Percentiles rank a stretch among this genome's conserved stretches.
Evolutionary conservation across 805 yeast genomes (phyloP).

Genomic region (Schwanniomyces polymorphus): DNA sequence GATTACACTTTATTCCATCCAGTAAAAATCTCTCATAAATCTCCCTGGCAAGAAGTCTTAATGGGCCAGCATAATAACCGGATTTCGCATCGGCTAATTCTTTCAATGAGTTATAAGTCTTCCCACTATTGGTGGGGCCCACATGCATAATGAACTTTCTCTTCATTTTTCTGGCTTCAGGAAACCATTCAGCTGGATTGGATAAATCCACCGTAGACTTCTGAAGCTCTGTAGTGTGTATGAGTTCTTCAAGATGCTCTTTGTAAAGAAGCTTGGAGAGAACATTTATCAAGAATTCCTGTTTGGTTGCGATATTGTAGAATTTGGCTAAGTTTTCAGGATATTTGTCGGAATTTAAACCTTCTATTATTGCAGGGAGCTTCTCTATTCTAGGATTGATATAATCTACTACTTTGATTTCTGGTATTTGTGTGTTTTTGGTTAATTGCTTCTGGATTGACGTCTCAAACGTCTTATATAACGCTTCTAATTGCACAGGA

Average conservation of each 20-base stretch:
- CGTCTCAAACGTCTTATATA: background rate
- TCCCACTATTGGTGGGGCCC: constrained; percentile 97
- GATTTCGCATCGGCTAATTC: constrained; percentile 61
- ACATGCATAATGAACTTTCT: constrained; percentile 88
- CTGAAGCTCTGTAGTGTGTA: constrained; percentile 8
- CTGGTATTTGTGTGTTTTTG: background rate
- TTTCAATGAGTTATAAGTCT: constrained; percentile 80
- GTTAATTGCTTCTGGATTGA: constrained; percentile 1
- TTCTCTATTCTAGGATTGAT: constrained; percentile 27
- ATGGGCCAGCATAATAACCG: constrained; percentile 95
- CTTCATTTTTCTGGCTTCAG: constrained; percentile 76
- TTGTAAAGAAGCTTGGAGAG: constrained; percentile 24
- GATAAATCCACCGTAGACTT: constrained; percentile 23
- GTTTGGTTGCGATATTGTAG: constrained; percentile 13
- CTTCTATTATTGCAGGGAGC: constrained; percentile 16
- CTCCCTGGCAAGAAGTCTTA: constrained; percentile 87
- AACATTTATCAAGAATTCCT: constrained; percentile 19
- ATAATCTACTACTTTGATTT: constrained; percentile 11
- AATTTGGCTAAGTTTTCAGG: constrained; percentile 20
- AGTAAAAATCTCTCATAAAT: constrained; percentile 77
- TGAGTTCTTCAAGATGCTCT: constrained; percentile 13
- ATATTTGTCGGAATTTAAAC: constrained; percentile 13
- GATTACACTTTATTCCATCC: constrained; percentile 71
- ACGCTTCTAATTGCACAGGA: background rate
- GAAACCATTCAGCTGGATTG: constrained; percentile 65